Percentiles rank a stretch among this genome's conserved stretches.
Conservation (phyloP, 352 stramenopile genomes). For the Phytophthora rubi region DNA sequence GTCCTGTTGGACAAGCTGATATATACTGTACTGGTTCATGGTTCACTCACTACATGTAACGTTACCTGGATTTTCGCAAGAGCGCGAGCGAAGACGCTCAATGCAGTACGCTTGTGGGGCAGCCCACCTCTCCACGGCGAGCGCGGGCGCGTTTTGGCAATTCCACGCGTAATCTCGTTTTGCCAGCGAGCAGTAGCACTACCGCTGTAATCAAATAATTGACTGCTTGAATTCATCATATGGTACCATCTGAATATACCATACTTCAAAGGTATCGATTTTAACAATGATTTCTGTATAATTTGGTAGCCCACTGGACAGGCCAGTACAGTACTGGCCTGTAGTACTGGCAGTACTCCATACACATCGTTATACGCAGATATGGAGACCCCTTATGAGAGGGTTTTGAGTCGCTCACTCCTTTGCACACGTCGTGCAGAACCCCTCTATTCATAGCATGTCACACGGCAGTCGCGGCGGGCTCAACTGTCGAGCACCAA, state of each 20-base stretch:
- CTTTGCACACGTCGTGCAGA: slow-evolving; percentile 13
- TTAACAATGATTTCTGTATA: neutral
- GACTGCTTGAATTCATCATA: neutral
- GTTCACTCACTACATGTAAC: too few species aligned
- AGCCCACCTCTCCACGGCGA: neutral
- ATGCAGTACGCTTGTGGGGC: neutral
- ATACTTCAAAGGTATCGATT: neutral
- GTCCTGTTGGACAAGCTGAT: neutral
- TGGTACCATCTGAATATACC: neutral
- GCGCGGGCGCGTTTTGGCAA: neutral
- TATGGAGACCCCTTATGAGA: neutral
- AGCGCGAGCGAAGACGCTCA: neutral
- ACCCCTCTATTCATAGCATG: slow-evolving; percentile 31
- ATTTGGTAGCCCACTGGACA: too few species aligned
- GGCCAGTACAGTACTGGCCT: too few species aligned
- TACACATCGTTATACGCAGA: neutral
- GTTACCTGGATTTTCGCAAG: neutral
- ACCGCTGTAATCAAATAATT: neutral
- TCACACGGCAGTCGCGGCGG: slow-evolving; percentile 14
- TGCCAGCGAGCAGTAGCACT: neutral
- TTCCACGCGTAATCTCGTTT: slow-evolving; percentile 2
- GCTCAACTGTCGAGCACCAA: slow-evolving; percentile 23
- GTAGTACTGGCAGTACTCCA: too few species aligned
- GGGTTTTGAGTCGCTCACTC: neutral
- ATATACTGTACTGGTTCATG: neutral